These are phyloP conservation scores for Camelina laxa DNA, from an alignment of 345 rosid species.

Conservation along the genomic window DNA sequence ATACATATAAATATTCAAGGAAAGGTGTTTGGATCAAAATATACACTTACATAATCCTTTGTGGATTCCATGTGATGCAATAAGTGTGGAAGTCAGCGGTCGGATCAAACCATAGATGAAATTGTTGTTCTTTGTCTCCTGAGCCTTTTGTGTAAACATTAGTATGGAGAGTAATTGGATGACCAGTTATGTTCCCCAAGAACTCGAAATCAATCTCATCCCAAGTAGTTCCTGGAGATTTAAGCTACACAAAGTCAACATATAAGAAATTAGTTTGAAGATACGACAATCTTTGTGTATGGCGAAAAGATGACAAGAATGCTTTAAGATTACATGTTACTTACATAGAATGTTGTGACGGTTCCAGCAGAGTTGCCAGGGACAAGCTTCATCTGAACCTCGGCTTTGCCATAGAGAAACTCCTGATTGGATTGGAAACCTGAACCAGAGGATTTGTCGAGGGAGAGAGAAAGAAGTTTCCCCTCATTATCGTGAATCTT, in stretches of 20 bases:
- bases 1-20: background rate
- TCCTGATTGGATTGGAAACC: conserved; percentile 63
- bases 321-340: no score
- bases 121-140: conserved; percentile 42
- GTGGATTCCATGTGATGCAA: conserved; percentile 45
- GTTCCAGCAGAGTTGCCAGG: conserved; percentile 68
- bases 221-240: conserved; percentile 35
- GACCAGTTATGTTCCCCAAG: conserved; percentile 43
- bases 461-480: conserved; percentile 61
- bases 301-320: background rate
- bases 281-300: background rate
- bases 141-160: conserved; percentile 37
- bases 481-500: conserved; percentile 56
- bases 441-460: conserved; percentile 63
- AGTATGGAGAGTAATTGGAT: conserved; percentile 38
- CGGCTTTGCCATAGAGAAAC: conserved; percentile 56
- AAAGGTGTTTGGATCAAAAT: background rate
- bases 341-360: conserved; percentile 59
- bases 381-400: conserved; percentile 64
- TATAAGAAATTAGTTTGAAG: background rate
- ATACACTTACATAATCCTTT: conserved; percentile 35
- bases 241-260: conserved; percentile 32
- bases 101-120: conserved; percentile 45
- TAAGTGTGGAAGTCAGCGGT: conserved; percentile 42
- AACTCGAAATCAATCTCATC: conserved; percentile 49